These are phyloP conservation scores for Triadica sebifera DNA, from an alignment of 345 rosid genomes.

Conservation along the genomic window DNA sequence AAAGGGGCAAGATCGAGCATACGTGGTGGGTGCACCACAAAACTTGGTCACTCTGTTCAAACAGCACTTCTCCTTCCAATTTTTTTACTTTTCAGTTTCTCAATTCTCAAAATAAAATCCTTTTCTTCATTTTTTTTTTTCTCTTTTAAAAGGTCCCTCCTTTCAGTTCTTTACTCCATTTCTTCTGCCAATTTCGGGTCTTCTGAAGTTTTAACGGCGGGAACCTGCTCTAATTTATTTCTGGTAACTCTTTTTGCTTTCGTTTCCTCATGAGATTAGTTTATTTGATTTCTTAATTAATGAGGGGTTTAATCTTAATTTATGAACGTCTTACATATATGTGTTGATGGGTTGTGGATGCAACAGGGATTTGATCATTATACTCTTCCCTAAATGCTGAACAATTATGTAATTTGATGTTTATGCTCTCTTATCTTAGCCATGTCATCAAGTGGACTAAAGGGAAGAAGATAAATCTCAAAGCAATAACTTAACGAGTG, in stretches of 20 bases:
- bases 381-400: neutral
- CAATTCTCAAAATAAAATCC: no score
- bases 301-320: neutral
- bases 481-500: neutral
- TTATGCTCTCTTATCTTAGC: neutral
- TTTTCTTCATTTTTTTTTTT: neutral
- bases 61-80: neutral
- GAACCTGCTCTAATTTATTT: neutral
- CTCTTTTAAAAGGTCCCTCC: neutral
- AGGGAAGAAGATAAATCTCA: neutral
- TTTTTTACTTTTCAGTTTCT: neutral
- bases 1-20: constrained; percentile 17
- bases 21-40: constrained; percentile 40
- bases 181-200: neutral
- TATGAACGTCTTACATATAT: neutral
- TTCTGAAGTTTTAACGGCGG: neutral
- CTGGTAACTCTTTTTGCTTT: neutral
- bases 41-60: constrained; percentile 1
- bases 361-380: neutral
- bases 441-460: neutral
- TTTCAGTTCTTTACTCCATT: neutral
- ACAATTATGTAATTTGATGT: neutral
- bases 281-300: neutral
- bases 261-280: neutral
- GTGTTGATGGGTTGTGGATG: neutral